Evolutionary conservation across 176 grass and related monocot species (phyloP).

Genomic region (Rhynchospora tenuis): DNA sequence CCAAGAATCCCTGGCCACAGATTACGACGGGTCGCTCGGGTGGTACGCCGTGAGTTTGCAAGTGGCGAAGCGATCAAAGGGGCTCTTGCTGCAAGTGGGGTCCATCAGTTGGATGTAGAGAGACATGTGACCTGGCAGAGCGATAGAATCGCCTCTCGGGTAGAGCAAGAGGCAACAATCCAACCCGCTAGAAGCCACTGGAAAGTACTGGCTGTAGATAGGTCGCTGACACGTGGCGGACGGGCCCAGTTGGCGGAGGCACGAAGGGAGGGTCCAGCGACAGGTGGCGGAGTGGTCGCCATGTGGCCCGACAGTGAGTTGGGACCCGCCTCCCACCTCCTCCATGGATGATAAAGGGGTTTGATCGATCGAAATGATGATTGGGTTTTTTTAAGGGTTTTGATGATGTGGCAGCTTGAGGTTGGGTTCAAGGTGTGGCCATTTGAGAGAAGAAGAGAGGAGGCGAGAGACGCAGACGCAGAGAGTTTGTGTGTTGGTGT

Average conservation of each 20-base stretch:
- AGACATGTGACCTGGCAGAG: constrained; percentile 78
- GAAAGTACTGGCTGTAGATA: constrained; percentile 86
- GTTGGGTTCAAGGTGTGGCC: constrained; percentile 31
- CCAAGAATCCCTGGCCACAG: constrained; percentile 73
- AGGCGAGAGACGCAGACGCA: constrained; percentile 30
- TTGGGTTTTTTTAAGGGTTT: constrained; percentile 21
- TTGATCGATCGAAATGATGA: background rate
- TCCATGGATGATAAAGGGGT: background rate
- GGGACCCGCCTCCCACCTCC: constrained; percentile 16
- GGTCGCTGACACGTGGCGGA: constrained; percentile 41
- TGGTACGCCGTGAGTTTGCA: constrained; percentile 71
- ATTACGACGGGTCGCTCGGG: constrained; percentile 49
- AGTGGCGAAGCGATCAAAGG: constrained; percentile 83
- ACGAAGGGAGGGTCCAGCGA: constrained; percentile 75
- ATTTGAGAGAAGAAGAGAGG: background rate
- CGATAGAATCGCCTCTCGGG: constrained; percentile 75
- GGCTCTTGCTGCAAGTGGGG: constrained; percentile 63
- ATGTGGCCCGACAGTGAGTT: constrained; percentile 59
- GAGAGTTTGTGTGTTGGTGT: constrained; percentile 33
- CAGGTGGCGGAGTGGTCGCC: constrained; percentile 66
- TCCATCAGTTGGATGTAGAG: constrained; percentile 94
- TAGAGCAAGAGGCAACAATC: constrained; percentile 94
- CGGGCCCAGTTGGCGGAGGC: constrained; percentile 33
- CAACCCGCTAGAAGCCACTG: constrained; percentile 55
- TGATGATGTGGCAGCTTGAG: constrained; percentile 23